Base-by-base conservation (phyloP, 306 rosid genomes). In the Acacia crassicarpa region DNA sequence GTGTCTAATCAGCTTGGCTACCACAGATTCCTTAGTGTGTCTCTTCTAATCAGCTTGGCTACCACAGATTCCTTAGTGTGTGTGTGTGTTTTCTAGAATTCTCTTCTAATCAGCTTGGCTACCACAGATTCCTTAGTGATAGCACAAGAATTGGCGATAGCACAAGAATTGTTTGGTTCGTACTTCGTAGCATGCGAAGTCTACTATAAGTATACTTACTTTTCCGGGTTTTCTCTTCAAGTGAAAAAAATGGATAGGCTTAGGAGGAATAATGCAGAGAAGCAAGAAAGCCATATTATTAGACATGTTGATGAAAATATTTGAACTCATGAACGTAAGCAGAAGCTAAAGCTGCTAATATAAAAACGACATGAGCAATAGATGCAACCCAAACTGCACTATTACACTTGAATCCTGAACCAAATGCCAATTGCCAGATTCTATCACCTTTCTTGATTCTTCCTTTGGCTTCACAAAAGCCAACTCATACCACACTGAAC, bases 151-250 rank as follows among this genome's bases (percentile, higher is more conserved):
- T n/a, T n/a, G n/a, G n/a, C n/a, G n/a, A n/a, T n/a, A n/a, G n/a
- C n/a, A n/a, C n/a, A 45, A 45, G 15, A n/a, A 16, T 78, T 56
- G 23, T 22, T 6, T 41, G 86, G 80, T 22, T 83, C 79, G 38
- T 33, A 27, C 30, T 27, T 4, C 40, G 9, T 83, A 78, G 62
- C 86, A 83, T 53, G 83, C 80, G 45, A 83, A 78, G 79, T 83
- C 86, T 48, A 83, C 63, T 35, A 35, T 41, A 74, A 69, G 35
- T 79, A 83, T 30, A 83, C 62, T n/a, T n/a, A n/a, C n/a, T 0
- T 58, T 78, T 58, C 67, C 67, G 19, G 51, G 78, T 2, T 8
- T 5, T 19, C 8, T 83, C 41, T 12, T 78, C 11, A 51, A 43
- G 70, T 72, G 32, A 25, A 9, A 46, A 3, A 3, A 2, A 7